Conservation (phyloP, 805 yeast genomes). For the Phaffomyces antillensis region DNA sequence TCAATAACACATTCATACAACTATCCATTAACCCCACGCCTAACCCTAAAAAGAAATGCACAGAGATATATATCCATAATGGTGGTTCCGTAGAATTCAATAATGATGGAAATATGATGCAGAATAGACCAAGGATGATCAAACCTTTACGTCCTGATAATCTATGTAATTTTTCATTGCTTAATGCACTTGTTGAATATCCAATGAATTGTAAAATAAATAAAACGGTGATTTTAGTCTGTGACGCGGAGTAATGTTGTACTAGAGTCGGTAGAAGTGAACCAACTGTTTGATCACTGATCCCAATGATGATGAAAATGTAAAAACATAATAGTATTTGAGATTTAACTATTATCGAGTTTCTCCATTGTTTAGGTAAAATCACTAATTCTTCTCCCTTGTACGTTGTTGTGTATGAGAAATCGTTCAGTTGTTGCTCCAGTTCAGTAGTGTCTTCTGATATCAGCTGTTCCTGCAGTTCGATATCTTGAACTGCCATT, state of each 20-base stretch:
- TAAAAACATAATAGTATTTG: conserved; percentile 37
- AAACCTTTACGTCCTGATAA: conserved; percentile 43
- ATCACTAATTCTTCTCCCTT: conserved; percentile 4
- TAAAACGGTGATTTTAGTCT: conserved; percentile 40
- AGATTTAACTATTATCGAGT: conserved; percentile 31
- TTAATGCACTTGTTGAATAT: conserved; percentile 45
- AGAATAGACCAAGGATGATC: conserved; percentile 27
- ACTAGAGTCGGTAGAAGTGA: conserved; percentile 48
- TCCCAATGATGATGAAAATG: conserved; percentile 42
- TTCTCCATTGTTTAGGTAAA: conserved; percentile 17
- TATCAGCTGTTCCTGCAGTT: background rate
- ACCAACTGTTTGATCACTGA: conserved; percentile 57
- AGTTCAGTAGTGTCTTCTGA: background rate
- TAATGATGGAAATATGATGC: conserved; percentile 32
- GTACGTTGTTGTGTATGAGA: background rate
- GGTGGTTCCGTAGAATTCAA: conserved; percentile 31
- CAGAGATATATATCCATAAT: conserved; percentile 30
- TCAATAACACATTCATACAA: conserved; percentile 42
- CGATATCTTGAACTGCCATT: background rate
- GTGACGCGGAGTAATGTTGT: conserved; percentile 38
- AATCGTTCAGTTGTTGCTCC: background rate
- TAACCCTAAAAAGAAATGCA: conserved; percentile 40
- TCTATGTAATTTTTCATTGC: conserved; percentile 36
- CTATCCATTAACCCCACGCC: conserved; percentile 55
- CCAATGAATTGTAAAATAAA: conserved; percentile 50